Evolutionary conservation across 495 filamentous ascomycete genomes (phyloP), one percentile per base, ranked within the genome.

Genomic region (Oidiodendron maius): DNA sequence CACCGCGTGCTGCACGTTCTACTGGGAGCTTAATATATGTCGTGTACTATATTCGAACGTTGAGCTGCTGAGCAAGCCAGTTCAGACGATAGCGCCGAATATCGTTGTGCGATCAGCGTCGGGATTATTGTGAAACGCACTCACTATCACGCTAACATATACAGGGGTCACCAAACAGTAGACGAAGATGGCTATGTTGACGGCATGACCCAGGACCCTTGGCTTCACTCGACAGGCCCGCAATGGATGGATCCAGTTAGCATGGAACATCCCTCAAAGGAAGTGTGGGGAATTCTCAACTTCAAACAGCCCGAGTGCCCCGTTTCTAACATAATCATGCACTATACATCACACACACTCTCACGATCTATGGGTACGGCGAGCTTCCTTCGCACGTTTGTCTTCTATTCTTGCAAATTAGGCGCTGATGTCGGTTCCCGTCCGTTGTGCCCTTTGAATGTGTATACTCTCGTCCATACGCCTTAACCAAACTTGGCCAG

Each of bases 141-240:
- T 39, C 37, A 17, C 46, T 41, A 46, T 48, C 49, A 25, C 38
- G 51, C 49, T 5, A 47, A 48, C 50, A 26, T n/a, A 17, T 17
- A 40, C 47, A 50, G 3, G 41, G 46, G 45, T 52, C 28, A 37
- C 9, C 43, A 23, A 52, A 36, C 43, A 52, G 26, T 28, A 58
- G 21, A 49, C 40, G 48, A 15, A 3, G 47, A 35, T 39, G 53
- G 51, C 44, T 52, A 48, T 43, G 35, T 54, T 42, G 44, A 54
- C 24, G 41, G 50, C 52, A 48, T 45, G 41, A 52, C 39, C 51
- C 18, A 40, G 47, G 32, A 54, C 44, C 56, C 56, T 50, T 47
- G 52, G 24, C 50, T 48, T 53, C 52, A 51, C 55, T 56, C 49
- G 42, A 60, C 57, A 60, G 56, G 57, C 53, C 57, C 57, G 53